These are phyloP conservation scores for Xerocomus potaroensis DNA, from an alignment of 768 basidiomycete species.

Conservation along the genomic window DNA sequence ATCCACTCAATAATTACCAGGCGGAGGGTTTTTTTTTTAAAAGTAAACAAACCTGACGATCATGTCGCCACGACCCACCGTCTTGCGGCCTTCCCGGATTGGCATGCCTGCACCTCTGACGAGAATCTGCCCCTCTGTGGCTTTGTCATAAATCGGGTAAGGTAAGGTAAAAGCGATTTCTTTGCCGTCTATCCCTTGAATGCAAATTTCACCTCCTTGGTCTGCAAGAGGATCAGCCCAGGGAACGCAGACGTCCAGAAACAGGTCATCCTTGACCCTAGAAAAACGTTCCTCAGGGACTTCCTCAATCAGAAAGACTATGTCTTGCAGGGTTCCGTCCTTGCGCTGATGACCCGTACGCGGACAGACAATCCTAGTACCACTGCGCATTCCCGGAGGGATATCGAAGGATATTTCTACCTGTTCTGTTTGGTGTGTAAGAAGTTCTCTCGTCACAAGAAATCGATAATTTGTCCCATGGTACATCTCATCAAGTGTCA, in stretches of 20 bases:
- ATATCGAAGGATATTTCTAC: constrained; percentile 59
- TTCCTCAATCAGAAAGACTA: constrained; percentile 64
- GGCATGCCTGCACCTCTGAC: constrained; percentile 70
- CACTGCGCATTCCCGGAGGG: constrained; percentile 56
- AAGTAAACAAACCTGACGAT: constrained; percentile 47
- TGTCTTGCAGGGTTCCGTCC: constrained; percentile 55
- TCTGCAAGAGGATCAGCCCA: constrained; percentile 48
- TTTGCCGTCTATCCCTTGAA: constrained; percentile 58
- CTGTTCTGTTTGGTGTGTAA: constrained; percentile 45
- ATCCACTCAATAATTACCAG: constrained; percentile 1
- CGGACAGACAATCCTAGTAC: constrained; percentile 56
- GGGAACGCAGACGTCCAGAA: constrained; percentile 51
- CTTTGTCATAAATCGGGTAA: constrained; percentile 45
- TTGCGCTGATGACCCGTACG: constrained; percentile 64
- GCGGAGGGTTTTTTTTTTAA: constrained; percentile 3
- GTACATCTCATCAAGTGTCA: constrained; percentile 61
- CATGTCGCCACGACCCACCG: constrained; percentile 58
- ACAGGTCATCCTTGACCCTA: constrained; percentile 53
- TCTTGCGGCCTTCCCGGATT: constrained; percentile 45
- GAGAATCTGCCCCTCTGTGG: constrained; percentile 44
- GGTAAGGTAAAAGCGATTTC: constrained; percentile 49
- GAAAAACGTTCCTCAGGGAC: constrained; percentile 53
- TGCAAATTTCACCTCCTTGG: constrained; percentile 45
- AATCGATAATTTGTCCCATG: constrained; percentile 53
- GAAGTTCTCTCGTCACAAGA: constrained; percentile 53